Conservation (phyloP, 352 stramenopile species). For the Phytophthora cryptogea region DNA sequence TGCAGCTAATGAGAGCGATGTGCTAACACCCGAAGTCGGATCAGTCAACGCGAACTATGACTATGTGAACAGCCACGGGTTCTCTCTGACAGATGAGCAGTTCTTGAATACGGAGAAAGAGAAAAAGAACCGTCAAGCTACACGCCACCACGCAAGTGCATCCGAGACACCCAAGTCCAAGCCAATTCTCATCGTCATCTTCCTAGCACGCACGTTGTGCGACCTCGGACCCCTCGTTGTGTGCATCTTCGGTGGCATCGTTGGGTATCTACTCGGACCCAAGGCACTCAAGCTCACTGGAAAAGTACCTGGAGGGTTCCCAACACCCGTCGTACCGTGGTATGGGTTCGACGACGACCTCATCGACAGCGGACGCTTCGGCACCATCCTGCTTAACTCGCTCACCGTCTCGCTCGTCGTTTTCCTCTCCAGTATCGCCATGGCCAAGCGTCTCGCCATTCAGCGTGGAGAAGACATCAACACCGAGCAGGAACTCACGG, state of each 20-base stretch:
- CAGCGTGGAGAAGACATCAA: constrained; percentile 70
- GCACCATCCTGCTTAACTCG: constrained; percentile 56
- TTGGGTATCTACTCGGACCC: constrained; percentile 49
- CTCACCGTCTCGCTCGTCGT: constrained; percentile 79
- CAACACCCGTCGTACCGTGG: constrained; percentile 44
- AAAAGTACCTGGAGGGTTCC: constrained; percentile 67
- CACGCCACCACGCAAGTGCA: constrained; percentile 2
- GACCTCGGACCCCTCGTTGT: constrained; percentile 76
- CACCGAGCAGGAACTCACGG: constrained; percentile 86
- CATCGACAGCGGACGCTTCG: constrained; percentile 47
- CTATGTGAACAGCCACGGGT: constrained; percentile 31
- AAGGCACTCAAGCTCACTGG: constrained; percentile 73
- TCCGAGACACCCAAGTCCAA: constrained; percentile 12
- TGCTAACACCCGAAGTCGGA: constrained; percentile 16
- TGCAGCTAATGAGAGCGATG: constrained; percentile 1
- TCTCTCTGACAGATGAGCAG: constrained; percentile 47
- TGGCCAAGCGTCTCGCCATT: constrained; percentile 83
- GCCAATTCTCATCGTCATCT: constrained; percentile 28
- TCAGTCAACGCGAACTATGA: constrained; percentile 5
- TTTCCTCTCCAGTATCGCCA: constrained; percentile 89
- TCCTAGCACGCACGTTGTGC: constrained; percentile 45
- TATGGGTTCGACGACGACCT: constrained; percentile 49
- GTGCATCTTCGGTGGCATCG: constrained; percentile 64
- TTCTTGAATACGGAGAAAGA: constrained; percentile 29
- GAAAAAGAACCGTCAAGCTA: not conserved